These are phyloP conservation scores for Plantago elongata DNA, from an alignment of 257 asterid species.

Conservation along the genomic window DNA sequence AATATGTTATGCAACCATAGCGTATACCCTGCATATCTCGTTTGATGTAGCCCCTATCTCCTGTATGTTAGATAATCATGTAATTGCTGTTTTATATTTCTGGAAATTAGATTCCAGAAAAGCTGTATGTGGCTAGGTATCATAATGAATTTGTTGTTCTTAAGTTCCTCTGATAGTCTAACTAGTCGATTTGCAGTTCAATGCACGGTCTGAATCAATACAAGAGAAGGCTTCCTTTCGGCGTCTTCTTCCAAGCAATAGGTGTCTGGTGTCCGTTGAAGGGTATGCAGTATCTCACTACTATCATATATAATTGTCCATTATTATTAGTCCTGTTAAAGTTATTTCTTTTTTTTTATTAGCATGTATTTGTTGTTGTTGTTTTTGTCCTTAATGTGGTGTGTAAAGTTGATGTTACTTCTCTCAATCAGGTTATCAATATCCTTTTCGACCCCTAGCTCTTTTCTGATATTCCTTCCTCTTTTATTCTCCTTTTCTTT, in stretches of 20 bases:
- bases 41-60: too few relatives aligned
- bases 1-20: too few relatives aligned
- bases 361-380: background rate
- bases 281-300: conserved; percentile 46
- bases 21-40: too few relatives aligned
- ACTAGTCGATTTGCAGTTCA: conserved; percentile 50
- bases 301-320: background rate
- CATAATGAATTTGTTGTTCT: conserved; percentile 4
- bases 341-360: background rate
- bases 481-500: background rate
- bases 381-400: background rate
- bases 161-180: conserved; percentile 16
- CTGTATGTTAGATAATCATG: too few relatives aligned
- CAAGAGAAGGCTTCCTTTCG: conserved; percentile 88
- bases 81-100: too few relatives aligned
- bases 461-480: conserved; percentile 3
- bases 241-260: conserved; percentile 66
- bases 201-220: conserved; percentile 81
- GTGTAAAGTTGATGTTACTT: background rate
- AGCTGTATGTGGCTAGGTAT: conserved; percentile 5
- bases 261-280: conserved; percentile 84
- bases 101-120: background rate
- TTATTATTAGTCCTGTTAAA: background rate
- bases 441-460: background rate
- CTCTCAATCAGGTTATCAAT: background rate